phyloP scores from a whole-genome alignment of 2,329 filamentous ascomycete species.

The Aureobasidium lini region DNA sequence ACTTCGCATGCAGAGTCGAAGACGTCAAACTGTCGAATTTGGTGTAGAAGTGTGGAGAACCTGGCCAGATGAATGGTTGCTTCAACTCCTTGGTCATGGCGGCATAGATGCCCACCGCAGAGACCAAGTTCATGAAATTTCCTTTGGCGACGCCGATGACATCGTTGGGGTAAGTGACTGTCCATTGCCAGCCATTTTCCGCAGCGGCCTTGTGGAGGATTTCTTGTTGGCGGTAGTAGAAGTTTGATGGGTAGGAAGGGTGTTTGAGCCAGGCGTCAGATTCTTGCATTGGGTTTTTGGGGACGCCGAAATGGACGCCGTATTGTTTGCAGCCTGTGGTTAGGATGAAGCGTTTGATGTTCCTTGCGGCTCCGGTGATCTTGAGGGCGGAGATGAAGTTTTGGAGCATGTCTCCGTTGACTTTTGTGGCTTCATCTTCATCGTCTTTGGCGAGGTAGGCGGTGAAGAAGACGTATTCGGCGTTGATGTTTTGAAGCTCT shows the following conservation, averaged over 20 bases:
- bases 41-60: constrained; percentile 25
- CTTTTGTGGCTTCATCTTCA: constrained; percentile 29
- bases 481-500: constrained; percentile 29
- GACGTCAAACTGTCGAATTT: constrained; percentile 26
- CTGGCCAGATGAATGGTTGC: constrained; percentile 24
- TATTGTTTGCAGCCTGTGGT: constrained; percentile 47
- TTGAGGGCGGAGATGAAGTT: constrained; percentile 43
- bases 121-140: constrained; percentile 31
- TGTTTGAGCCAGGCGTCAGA: constrained; percentile 38
- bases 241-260: constrained; percentile 36
- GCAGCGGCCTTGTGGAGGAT: constrained; percentile 32
- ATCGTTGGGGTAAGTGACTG: constrained; percentile 39
- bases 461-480: constrained; percentile 37
- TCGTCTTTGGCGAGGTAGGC: constrained; percentile 35
- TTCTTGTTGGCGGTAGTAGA: constrained; percentile 46
- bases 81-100: constrained; percentile 25
- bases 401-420: constrained; percentile 39
- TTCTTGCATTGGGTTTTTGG: constrained; percentile 43
- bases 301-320: constrained; percentile 43
- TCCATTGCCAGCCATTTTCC: constrained; percentile 32
- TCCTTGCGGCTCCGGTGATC: constrained; percentile 33
- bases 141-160: constrained; percentile 37
- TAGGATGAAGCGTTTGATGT: constrained; percentile 43
- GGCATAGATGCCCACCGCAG: constrained; percentile 25
- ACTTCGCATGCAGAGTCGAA: constrained; percentile 23